phyloP scores from a whole-genome alignment of 176 grass and related monocot species.

The Rhynchospora tenuis region DNA sequence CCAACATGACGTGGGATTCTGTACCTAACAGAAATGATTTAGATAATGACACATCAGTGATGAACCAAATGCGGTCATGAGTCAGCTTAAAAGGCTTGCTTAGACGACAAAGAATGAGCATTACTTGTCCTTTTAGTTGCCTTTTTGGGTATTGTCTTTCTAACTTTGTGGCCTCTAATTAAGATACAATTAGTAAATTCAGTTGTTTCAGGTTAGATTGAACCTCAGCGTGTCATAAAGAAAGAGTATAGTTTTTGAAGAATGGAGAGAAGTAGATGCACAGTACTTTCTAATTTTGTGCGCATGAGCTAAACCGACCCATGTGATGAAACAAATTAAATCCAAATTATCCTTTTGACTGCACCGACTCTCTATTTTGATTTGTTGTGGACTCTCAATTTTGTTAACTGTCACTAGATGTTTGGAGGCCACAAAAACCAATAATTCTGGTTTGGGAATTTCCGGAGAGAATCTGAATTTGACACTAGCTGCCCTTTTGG shows the following conservation, averaged over 20 bases:
- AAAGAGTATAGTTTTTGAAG: too few relatives aligned
- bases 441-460: neutral
- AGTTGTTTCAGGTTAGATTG: neutral
- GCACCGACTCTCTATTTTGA: neutral
- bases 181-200: neutral
- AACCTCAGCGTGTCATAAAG: neutral
- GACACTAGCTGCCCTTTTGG: too few relatives aligned
- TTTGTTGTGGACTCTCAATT: too few relatives aligned
- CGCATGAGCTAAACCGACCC: neutral
- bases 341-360: neutral
- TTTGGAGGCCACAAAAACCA: neutral
- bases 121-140: neutral
- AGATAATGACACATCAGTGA: neutral
- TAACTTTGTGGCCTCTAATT: neutral
- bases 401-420: neutral
- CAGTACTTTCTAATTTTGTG: too few relatives aligned
- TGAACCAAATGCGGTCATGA: neutral
- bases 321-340: neutral
- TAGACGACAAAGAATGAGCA: neutral
- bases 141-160: neutral
- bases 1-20: neutral
- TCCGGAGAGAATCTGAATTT: neutral
- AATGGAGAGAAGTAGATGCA: too few relatives aligned
- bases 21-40: conserved; percentile 6
- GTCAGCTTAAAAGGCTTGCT: neutral